Conservation (phyloP, 176 grass and related monocot species). For the Musa troglodytarum region DNA sequence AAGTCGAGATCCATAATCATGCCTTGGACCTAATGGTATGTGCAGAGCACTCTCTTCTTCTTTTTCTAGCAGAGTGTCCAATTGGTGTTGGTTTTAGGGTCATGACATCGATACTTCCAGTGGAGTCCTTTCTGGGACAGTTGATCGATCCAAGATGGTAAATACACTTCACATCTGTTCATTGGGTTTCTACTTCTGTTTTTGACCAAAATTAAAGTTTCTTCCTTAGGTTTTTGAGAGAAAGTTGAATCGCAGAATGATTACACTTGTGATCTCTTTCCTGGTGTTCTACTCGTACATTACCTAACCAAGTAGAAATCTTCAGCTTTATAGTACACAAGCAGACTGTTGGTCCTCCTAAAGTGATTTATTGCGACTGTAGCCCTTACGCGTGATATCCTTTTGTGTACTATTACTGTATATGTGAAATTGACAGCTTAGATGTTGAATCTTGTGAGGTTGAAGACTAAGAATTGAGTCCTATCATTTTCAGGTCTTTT, state of each 20-base stretch:
- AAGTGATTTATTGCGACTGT: too few species aligned
- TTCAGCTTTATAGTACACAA: neutral
- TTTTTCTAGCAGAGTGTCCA: neutral
- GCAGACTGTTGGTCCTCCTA: neutral
- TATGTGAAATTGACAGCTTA: too few species aligned
- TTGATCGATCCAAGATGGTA: conserved; percentile 82
- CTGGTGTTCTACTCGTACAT: conserved; percentile 60
- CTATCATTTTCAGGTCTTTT: too few species aligned
- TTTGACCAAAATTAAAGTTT: conserved; percentile 8
- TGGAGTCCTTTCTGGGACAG: conserved; percentile 74
- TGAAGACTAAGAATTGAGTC: too few species aligned
- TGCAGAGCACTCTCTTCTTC: neutral
- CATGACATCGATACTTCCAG: conserved; percentile 83
- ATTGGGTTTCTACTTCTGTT: neutral
- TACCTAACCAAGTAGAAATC: conserved; percentile 60
- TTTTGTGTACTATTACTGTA: too few species aligned
- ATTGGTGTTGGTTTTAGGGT: conserved; percentile 26
- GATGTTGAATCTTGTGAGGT: too few species aligned
- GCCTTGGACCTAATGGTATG: conserved; percentile 72
- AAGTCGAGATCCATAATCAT: conserved; percentile 72
- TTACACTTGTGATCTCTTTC: conserved; percentile 60
- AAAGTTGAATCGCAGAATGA: conserved; percentile 72
- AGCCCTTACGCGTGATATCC: too few species aligned
- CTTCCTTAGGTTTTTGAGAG: conserved; percentile 58
- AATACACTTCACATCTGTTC: neutral